phyloP scores from a whole-genome alignment of 495 filamentous ascomycete species.

The Xylaria acuta region DNA sequence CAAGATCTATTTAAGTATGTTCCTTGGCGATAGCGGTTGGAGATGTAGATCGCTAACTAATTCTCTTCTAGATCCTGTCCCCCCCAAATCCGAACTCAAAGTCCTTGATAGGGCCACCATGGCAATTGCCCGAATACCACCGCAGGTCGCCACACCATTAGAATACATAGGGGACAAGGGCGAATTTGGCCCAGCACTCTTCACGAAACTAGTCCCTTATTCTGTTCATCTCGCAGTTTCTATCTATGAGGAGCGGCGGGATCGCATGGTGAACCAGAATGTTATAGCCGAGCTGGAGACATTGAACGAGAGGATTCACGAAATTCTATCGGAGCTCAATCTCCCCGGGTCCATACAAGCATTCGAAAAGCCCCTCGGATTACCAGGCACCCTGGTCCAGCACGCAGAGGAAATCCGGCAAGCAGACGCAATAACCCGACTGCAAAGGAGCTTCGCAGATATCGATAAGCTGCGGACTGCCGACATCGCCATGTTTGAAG shows the following conservation, averaged over 20 bases:
- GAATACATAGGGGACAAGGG: constrained; percentile 79
- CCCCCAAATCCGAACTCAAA: constrained; percentile 86
- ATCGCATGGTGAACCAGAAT: no score
- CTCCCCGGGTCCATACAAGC: constrained; percentile 93
- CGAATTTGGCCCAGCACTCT: constrained; percentile 82
- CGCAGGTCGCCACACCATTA: constrained; percentile 80
- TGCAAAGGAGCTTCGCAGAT: constrained; percentile 81
- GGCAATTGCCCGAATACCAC: constrained; percentile 80
- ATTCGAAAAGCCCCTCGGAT: constrained; percentile 88
- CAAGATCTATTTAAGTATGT: constrained; percentile 79
- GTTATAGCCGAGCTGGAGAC: constrained; percentile 84
- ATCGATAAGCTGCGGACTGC: constrained; percentile 83
- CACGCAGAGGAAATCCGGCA: constrained; percentile 97
- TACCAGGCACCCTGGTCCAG: constrained; percentile 82
- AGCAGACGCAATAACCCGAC: constrained; percentile 77
- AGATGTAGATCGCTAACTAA: constrained; percentile 24
- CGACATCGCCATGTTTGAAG: constrained; percentile 76
- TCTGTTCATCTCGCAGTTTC: no score
- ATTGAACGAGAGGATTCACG: constrained; percentile 79
- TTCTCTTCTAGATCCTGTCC: constrained; percentile 65
- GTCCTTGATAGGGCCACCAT: constrained; percentile 86
- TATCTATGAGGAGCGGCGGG: no score
- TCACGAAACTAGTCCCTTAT: constrained; percentile 92
- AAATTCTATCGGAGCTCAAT: constrained; percentile 82
- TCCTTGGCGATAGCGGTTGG: background rate